A percentile compares a stretch with the other conserved stretches of the same genome.
phyloP scores from a whole-genome alignment of 495 filamentous ascomycete genomes.

The Rhypophila decipiens region DNA sequence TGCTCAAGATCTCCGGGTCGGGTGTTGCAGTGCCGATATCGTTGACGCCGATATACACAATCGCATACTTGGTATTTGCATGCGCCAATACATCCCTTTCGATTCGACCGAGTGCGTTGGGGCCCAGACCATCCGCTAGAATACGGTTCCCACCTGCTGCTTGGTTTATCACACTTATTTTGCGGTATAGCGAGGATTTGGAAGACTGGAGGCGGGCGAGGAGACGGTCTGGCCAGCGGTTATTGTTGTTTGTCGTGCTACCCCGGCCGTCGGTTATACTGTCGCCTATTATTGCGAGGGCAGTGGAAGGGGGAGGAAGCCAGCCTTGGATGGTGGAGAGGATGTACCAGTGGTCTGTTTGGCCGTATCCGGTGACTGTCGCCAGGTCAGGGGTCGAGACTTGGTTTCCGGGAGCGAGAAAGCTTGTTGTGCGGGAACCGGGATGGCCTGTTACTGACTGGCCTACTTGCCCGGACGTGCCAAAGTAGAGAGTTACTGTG shows the following conservation, averaged over 20 bases:
- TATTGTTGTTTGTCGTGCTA: constrained; percentile 53
- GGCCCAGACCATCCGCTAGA: constrained; percentile 52
- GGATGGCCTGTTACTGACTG: constrained; percentile 53
- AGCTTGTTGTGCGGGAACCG: constrained; percentile 52
- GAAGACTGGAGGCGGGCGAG: constrained; percentile 38
- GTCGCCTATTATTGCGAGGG: constrained; percentile 58
- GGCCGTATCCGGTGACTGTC: constrained; percentile 12
- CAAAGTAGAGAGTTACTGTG: constrained; percentile 49
- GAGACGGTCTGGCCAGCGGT: constrained; percentile 59
- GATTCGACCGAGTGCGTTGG: constrained; percentile 49
- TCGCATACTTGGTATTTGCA: constrained; percentile 42
- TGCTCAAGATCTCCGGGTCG: constrained; percentile 29
- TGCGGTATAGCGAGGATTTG: constrained; percentile 13
- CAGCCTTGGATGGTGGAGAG: constrained; percentile 49
- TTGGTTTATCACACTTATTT: constrained; percentile 52
- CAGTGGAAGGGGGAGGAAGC: constrained; percentile 11
- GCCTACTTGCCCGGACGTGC: constrained; percentile 44
- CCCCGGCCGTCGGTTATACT: constrained; percentile 62
- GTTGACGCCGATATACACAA: constrained; percentile 64
- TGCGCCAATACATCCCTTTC: constrained; percentile 56
- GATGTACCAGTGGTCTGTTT: constrained; percentile 45
- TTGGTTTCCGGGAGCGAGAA: constrained; percentile 42
- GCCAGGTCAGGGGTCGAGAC: constrained; percentile 31
- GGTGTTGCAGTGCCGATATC: constrained; percentile 48
- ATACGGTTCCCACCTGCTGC: constrained; percentile 64